phyloP scores from a whole-genome alignment of 192 early-diverging fungal genomes.

The Backusella sp. region DNA sequence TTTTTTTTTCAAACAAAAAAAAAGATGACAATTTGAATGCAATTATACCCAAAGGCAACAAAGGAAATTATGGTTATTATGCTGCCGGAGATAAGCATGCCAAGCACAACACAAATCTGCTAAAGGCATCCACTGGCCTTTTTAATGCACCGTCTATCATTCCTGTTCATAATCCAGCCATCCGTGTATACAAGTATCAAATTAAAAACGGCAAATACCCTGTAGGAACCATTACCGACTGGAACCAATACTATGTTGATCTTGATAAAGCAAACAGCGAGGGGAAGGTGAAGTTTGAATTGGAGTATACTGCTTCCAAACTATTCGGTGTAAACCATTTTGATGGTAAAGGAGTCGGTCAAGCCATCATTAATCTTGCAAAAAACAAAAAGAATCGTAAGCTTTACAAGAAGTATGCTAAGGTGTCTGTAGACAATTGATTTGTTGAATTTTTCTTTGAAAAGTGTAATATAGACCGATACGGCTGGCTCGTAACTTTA shows the following conservation, averaged over 20 bases:
- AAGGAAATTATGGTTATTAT: neutral
- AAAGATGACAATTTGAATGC: conserved; percentile 20
- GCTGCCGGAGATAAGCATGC: neutral
- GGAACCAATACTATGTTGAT: conserved; percentile 30
- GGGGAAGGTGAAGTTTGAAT: conserved; percentile 2
- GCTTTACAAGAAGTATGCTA: neutral
- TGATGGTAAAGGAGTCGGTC: neutral
- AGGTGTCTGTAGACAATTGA: neutral
- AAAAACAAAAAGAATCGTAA: neutral
- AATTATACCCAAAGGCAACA: neutral
- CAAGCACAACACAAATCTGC: neutral
- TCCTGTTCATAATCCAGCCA: conserved; percentile 37
- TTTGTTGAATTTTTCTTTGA: neutral
- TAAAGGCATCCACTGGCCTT: conserved; percentile 16
- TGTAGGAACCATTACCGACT: conserved; percentile 15
- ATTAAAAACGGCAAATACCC: neutral
- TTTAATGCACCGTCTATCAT: conserved; percentile 42
- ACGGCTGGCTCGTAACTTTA: neutral
- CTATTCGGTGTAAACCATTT: conserved; percentile 19
- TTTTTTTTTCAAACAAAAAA: conserved; percentile 6
- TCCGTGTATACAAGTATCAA: conserved; percentile 41
- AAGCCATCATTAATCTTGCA: neutral
- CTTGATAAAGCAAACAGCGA: conserved; percentile 9
- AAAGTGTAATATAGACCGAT: neutral
- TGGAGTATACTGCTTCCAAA: conserved; percentile 23